These are phyloP conservation scores for Plicaturopsis crispa DNA, from an alignment of 768 basidiomycete genomes.

Conservation along the genomic window DNA sequence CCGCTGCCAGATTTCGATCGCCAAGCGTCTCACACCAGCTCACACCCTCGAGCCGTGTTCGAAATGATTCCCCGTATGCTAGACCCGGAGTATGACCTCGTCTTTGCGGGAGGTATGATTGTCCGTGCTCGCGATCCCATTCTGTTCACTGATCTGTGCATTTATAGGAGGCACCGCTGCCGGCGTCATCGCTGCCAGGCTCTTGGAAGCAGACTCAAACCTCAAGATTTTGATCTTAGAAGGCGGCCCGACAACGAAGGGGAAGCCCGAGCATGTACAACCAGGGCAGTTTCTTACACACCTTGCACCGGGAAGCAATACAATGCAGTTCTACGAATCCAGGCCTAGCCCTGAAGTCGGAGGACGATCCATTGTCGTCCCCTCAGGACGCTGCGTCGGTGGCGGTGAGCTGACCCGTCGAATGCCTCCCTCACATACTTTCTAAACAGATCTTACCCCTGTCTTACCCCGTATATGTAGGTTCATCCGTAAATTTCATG, in stretches of 20 bases:
- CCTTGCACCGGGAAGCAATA: conserved; percentile 11
- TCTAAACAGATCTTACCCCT: background rate
- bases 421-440: background rate
- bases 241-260: conserved; percentile 14
- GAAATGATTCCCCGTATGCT: no score
- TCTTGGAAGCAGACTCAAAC: conserved; percentile 15
- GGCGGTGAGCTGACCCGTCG: conserved; percentile 16
- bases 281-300: conserved; percentile 13
- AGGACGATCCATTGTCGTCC: conserved; percentile 9
- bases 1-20: no score
- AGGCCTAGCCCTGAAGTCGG: conserved; percentile 10
- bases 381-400: conserved; percentile 16
- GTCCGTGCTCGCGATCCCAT: conserved; percentile 5
- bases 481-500: conserved; percentile 6
- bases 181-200: conserved; percentile 19
- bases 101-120: conserved; percentile 8
- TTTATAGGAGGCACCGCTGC: conserved; percentile 17
- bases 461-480: no score
- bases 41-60: no score
- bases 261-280: conserved; percentile 13
- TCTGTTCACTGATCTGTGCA: conserved; percentile 34
- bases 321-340: conserved; percentile 7
- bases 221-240: conserved; percentile 21
- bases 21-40: no score
- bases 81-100: conserved; percentile 10